Percentiles rank a stretch among this genome's conserved stretches.
These are phyloP conservation scores for Aspergillus campestris DNA, from an alignment of 495 filamentous ascomycete species.

Conservation along the genomic window DNA sequence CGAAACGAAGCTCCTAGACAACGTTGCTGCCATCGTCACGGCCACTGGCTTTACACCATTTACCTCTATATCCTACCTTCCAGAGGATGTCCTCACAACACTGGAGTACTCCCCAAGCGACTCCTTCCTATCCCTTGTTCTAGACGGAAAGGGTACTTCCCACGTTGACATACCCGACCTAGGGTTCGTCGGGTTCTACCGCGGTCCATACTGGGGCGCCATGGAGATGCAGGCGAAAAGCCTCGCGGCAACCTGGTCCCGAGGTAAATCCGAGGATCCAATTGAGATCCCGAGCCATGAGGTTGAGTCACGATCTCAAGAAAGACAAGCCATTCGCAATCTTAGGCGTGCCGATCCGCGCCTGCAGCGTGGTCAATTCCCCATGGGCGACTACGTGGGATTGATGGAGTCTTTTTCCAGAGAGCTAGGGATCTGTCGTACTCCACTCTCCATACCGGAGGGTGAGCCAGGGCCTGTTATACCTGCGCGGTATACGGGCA, in stretches of 20 bases:
- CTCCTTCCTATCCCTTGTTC: slow-evolving; percentile 55
- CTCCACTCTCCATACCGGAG: not conserved
- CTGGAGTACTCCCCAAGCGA: slow-evolving; percentile 49
- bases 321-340: slow-evolving; percentile 17
- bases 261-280: not conserved
- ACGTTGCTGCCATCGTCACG: slow-evolving; percentile 59
- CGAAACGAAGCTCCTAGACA: slow-evolving; percentile 24
- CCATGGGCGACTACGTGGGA: slow-evolving; percentile 74
- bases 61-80: slow-evolving; percentile 52
- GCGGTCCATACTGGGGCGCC: slow-evolving; percentile 77
- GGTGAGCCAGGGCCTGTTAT: slow-evolving; percentile 23
- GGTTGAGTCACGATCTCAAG: slow-evolving; percentile 10
- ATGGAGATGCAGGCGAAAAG: slow-evolving; percentile 81
- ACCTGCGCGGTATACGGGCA: slow-evolving; percentile 25
- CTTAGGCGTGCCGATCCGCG: slow-evolving; percentile 22
- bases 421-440: slow-evolving; percentile 34
- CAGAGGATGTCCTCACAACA: slow-evolving; percentile 41
- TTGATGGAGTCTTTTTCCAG: slow-evolving; percentile 63
- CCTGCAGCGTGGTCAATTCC: slow-evolving; percentile 54
- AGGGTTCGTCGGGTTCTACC: slow-evolving; percentile 80
- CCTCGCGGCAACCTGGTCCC: slow-evolving; percentile 39
- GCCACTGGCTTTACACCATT: slow-evolving; percentile 70
- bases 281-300: slow-evolving; percentile 1
- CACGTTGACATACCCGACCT: slow-evolving; percentile 52
- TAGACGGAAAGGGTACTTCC: slow-evolving; percentile 58